Evolutionary conservation across 345 rosid genomes (phyloP).

Genomic region (Anastatica hierochuntica): DNA sequence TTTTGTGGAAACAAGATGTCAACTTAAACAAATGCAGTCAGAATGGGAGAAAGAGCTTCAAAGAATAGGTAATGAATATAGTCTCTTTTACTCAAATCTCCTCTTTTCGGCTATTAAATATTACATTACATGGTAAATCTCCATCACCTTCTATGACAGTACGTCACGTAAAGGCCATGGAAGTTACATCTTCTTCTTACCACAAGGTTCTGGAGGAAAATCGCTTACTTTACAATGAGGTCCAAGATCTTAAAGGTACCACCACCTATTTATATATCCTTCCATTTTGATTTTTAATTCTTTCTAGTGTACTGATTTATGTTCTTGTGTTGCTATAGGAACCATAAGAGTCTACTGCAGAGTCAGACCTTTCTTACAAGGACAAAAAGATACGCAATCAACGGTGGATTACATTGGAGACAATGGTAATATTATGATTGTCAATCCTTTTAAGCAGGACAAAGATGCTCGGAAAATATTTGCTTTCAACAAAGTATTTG

Average conservation of each 20-base stretch:
- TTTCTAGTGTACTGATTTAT: background rate
- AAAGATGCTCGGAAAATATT: constrained; percentile 84
- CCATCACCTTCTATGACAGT: constrained; percentile 29
- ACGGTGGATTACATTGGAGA: constrained; percentile 89
- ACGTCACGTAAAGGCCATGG: constrained; percentile 60
- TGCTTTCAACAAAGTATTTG: constrained; percentile 80
- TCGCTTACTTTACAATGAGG: constrained; percentile 90
- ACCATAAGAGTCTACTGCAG: constrained; percentile 85
- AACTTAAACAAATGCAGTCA: constrained; percentile 54
- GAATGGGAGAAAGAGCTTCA: constrained; percentile 56
- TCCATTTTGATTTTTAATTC: background rate
- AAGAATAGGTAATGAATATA: constrained; percentile 46
- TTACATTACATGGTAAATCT: background rate
- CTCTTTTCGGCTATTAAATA: background rate
- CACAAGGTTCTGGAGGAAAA: constrained; percentile 85
- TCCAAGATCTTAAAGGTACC: constrained; percentile 91
- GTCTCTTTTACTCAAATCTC: background rate
- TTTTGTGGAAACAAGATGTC: constrained; percentile 40
- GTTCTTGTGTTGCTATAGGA: constrained; percentile 40
- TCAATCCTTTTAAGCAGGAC: constrained; percentile 75
- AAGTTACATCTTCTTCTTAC: constrained; percentile 67
- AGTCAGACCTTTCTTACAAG: constrained; percentile 77
- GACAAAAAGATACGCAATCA: constrained; percentile 50
- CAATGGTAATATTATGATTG: constrained; percentile 88
- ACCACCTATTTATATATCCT: background rate